Percentiles rank a stretch among this genome's conserved stretches.
These are phyloP conservation scores for Candida oleophila DNA, from an alignment of 805 yeast genomes.

Conservation along the genomic window DNA sequence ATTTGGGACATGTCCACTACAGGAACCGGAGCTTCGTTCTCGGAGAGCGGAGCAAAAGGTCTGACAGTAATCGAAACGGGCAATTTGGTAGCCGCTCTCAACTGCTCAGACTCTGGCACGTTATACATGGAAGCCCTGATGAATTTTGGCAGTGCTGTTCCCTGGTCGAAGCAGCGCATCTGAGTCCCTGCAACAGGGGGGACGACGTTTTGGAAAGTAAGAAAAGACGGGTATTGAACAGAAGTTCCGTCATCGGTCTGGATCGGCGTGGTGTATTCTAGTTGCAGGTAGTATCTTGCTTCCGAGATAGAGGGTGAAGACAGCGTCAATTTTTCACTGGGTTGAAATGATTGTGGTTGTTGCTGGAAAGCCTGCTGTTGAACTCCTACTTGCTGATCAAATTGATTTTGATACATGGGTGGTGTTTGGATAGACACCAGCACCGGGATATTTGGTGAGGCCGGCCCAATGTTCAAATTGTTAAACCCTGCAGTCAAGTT, in stretches of 20 bases:
- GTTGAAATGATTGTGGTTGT: not conserved
- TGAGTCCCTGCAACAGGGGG: slow-evolving; percentile 84
- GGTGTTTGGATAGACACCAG: not conserved
- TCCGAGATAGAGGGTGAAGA: slow-evolving; percentile 7
- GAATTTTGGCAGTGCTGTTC: slow-evolving; percentile 77
- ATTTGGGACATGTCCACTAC: slow-evolving; percentile 56
- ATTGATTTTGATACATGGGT: not conserved
- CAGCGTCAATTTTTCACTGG: not conserved
- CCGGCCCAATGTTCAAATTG: not conserved
- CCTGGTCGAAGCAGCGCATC: slow-evolving; percentile 74
- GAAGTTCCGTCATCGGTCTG: slow-evolving; percentile 23
- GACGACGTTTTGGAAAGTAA: slow-evolving; percentile 70
- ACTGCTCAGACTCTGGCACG: slow-evolving; percentile 70
- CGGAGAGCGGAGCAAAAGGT: slow-evolving; percentile 72
- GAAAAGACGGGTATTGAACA: slow-evolving; percentile 47
- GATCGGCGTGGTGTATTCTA: slow-evolving; percentile 20
- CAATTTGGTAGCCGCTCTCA: slow-evolving; percentile 66
- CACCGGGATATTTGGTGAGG: not conserved
- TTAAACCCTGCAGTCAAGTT: not conserved
- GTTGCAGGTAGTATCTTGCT: slow-evolving; percentile 21
- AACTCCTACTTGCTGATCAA: not conserved
- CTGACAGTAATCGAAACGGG: slow-evolving; percentile 81
- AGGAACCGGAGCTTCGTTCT: slow-evolving; percentile 60
- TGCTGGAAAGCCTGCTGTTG: not conserved
- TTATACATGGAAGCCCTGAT: slow-evolving; percentile 78